phyloP scores from a whole-genome alignment of 345 rosid species.

The Citrus australasica region DNA sequence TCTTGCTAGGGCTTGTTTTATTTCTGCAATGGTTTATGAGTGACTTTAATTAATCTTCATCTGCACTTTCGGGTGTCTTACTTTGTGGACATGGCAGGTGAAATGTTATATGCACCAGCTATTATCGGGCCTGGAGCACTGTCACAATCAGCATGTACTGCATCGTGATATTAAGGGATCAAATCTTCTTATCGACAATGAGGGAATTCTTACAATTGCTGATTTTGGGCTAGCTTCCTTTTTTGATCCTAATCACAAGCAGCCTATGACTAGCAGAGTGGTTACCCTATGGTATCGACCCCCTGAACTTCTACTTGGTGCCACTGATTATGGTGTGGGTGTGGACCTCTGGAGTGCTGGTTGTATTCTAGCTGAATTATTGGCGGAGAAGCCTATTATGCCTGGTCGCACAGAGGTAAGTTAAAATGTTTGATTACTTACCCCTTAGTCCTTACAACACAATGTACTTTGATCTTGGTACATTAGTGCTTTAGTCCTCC shows the following conservation, averaged over 20 bases:
- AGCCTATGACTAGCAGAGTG: slow-evolving; percentile 82
- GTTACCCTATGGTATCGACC: slow-evolving; percentile 88
- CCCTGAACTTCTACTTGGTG: slow-evolving; percentile 89
- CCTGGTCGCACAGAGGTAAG: slow-evolving; percentile 86
- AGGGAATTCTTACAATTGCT: slow-evolving; percentile 72
- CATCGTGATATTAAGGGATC: slow-evolving; percentile 91
- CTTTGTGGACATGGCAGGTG: slow-evolving; percentile 39
- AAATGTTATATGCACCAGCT: slow-evolving; percentile 71
- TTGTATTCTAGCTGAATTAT: slow-evolving; percentile 73
- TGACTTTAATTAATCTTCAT: background rate
- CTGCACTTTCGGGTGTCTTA: background rate
- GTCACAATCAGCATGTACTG: slow-evolving; percentile 62
- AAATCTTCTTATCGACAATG: slow-evolving; percentile 69
- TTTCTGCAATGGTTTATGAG: background rate
- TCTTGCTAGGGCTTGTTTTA: background rate
- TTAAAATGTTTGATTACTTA: background rate
- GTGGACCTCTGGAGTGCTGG: slow-evolving; percentile 91
- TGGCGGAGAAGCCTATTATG: slow-evolving; percentile 79
- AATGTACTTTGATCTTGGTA: slow-evolving; percentile 1
- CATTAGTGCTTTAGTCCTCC: background rate
- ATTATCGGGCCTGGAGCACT: slow-evolving; percentile 75
- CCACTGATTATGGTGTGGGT: slow-evolving; percentile 74
- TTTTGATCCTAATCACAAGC: slow-evolving; percentile 78
- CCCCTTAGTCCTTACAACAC: background rate
- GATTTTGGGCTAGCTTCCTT: slow-evolving; percentile 83